Conservation (phyloP, 345 rosid species). For the Punica granatum region DNA sequence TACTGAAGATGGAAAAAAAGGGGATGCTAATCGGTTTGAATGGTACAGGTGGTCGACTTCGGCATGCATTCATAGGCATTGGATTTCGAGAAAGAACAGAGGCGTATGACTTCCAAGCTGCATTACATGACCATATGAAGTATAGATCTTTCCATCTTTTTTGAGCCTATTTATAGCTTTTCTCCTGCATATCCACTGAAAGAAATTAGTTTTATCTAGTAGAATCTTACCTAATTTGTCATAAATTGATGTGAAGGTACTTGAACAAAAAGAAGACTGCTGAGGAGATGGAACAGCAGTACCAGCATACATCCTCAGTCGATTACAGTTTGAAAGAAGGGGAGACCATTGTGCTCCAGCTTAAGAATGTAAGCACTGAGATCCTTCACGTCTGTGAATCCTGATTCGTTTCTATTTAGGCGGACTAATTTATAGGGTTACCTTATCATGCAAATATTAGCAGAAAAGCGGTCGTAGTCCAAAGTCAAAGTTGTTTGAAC, state of each 20-base stretch:
- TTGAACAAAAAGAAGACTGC: conserved; percentile 95
- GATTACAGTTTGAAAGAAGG: conserved; percentile 97
- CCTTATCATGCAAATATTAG: conserved; percentile 8
- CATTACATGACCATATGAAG: conserved; percentile 96
- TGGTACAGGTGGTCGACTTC: conserved; percentile 73
- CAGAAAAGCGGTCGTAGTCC: conserved; percentile 36
- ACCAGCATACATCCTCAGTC: conserved; percentile 59
- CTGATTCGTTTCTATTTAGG: not conserved
- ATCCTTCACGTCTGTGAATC: not conserved
- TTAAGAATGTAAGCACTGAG: conserved; percentile 51
- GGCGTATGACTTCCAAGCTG: conserved; percentile 99
- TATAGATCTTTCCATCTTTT: conserved; percentile 18
- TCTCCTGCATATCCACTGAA: not conserved
- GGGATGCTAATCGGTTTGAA: conserved; percentile 12
- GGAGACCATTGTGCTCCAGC: conserved; percentile 69
- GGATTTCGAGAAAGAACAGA: conserved; percentile 98
- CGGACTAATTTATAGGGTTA: not conserved
- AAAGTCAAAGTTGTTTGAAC: conserved; percentile 54
- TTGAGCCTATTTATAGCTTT: not conserved
- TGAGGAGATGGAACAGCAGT: conserved; percentile 98
- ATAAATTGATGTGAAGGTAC: conserved; percentile 37
- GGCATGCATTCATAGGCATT: conserved; percentile 94
- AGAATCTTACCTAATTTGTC: not conserved
- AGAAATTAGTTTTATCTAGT: conserved; percentile 1
- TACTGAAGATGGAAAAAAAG: not conserved